Evolutionary conservation across 805 yeast species (phyloP), one percentile per base, ranked within the genome.

Genomic region (Hanseniaspora vineae): DNA sequence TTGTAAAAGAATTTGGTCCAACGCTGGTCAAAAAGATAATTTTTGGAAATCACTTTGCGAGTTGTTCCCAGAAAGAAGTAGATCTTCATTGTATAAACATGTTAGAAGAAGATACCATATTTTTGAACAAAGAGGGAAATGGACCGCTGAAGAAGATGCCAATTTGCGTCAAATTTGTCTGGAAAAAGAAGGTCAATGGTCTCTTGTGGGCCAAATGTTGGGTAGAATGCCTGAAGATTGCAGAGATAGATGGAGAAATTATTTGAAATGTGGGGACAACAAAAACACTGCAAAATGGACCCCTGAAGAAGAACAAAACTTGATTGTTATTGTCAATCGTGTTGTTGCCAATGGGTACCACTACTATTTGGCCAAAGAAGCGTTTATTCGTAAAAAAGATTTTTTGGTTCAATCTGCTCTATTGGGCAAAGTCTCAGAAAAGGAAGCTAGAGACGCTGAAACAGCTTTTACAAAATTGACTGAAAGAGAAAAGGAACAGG

Each of bases 161-260:
- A 71, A 73, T 44, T 69, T 90, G 46, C 77, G 78, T 1, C 72
- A 72, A 47, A 66, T 85, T 46, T 84, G 85, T 11, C 63, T 73
- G 10, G 77, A 79, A 23, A 75, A 77, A 54, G 86, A 80, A 50
- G 87, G 92, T 15, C 87, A 84, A 58, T 90, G 97, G 97, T 86
- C 86, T 55, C 70, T 71, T 39, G 84, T 90, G 51, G 97, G 97
- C 8, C 73, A 73, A 46, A 68, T 70, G 8, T 70, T 90, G 77
- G 86, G 84, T 13, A 72, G 97, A 57, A 90, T 90, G 97, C 97
- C 97, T 0, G 97, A 90, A 59, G 97, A 90, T 66, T 89, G 97
- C 64, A 75, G 97, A 55, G 97, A 90, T 62, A 73, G 97, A 56
- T 90, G 95, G 95, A 73, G 97, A 64, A 90, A 90, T 61, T 90